phyloP scores from a whole-genome alignment of 306 rosid species.

The Vigna angularis region DNA sequence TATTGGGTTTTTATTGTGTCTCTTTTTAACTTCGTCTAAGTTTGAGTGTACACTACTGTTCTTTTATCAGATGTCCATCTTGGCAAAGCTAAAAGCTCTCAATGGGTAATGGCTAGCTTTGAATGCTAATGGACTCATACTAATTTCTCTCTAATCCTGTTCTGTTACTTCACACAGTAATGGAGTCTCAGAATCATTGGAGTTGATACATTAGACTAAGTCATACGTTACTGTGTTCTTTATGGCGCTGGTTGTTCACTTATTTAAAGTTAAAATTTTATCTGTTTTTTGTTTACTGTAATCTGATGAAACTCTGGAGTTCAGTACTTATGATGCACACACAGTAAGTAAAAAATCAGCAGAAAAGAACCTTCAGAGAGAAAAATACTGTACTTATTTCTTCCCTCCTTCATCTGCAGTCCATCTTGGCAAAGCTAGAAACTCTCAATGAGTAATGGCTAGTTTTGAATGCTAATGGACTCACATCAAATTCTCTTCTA shows the following conservation, averaged over 20 bases:
- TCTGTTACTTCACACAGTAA: constrained; percentile 42
- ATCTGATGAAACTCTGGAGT: background rate
- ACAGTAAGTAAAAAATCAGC: background rate
- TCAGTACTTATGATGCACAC: too few species aligned
- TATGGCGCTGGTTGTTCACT: background rate
- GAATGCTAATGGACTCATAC: constrained; percentile 74
- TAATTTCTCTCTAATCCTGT: constrained; percentile 40
- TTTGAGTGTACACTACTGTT: background rate
- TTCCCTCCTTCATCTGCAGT: constrained; percentile 23
- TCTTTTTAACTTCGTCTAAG: background rate
- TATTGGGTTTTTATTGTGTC: background rate
- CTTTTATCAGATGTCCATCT: constrained; percentile 59
- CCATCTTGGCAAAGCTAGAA: constrained; percentile 82
- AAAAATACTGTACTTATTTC: background rate
- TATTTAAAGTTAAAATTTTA: background rate
- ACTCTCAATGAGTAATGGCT: constrained; percentile 48
- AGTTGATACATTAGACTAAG: constrained; percentile 44
- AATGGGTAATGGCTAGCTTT: constrained; percentile 57
- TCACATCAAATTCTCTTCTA: constrained; percentile 41
- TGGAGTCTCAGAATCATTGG: constrained; percentile 56
- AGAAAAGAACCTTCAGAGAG: background rate
- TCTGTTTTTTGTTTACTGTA: background rate
- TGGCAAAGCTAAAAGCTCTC: constrained; percentile 68
- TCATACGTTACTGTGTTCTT: too few species aligned
- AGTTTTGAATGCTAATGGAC: constrained; percentile 84